Evolutionary conservation across 2,329 filamentous ascomycete genomes (phyloP).

Genomic region (Cadophora sp.): DNA sequence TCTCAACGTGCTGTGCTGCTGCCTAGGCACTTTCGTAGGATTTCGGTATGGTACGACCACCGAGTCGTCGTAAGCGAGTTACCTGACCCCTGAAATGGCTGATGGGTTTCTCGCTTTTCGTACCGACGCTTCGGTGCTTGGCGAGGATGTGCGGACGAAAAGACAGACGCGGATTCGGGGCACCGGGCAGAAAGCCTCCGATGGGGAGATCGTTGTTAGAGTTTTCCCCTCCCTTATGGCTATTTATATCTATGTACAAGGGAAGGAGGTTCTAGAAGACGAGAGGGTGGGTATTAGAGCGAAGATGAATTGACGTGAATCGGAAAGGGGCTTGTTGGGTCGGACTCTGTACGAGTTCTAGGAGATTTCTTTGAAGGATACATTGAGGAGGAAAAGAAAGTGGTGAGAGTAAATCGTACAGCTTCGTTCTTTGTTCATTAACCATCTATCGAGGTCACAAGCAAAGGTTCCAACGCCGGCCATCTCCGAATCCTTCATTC

Average conservation of each 20-base stretch:
- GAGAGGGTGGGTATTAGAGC: neutral
- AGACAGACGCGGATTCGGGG: neutral
- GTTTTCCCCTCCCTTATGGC: neutral
- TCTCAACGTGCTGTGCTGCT: no score
- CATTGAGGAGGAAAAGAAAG: no score
- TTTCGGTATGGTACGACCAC: neutral
- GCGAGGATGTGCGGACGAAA: neutral
- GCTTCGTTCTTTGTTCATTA: neutral
- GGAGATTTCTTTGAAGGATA: neutral
- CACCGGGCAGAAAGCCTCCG: neutral
- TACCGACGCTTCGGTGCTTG: neutral
- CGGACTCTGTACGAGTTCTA: neutral
- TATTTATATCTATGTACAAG: neutral
- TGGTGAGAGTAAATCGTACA: neutral
- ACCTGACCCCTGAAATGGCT: neutral
- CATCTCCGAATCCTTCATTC: neutral
- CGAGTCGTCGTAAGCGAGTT: neutral
- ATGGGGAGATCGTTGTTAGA: neutral
- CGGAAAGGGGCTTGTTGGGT: neutral
- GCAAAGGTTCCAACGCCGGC: neutral
- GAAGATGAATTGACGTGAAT: neutral
- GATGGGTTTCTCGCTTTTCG: neutral
- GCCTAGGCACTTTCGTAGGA: no score
- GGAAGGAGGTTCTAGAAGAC: neutral
- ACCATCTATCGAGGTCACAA: neutral